These are phyloP conservation scores for Hysterium pulicare DNA, from an alignment of 2,329 filamentous ascomycete genomes.

Conservation along the genomic window DNA sequence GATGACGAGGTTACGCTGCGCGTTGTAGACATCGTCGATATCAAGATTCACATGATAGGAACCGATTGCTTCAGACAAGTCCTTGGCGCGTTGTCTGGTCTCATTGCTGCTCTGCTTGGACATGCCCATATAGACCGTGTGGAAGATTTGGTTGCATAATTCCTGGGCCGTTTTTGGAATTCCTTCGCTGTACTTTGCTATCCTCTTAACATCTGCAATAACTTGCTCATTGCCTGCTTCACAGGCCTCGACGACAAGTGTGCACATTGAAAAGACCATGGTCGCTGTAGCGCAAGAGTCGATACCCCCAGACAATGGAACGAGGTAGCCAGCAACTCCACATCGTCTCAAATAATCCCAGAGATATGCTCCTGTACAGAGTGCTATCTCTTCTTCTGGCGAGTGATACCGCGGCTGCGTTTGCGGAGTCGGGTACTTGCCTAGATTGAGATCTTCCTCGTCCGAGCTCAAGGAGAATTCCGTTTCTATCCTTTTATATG, in stretches of 20 bases:
- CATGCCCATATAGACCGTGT: slow-evolving; percentile 67
- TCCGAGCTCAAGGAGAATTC: slow-evolving; percentile 45
- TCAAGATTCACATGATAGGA: slow-evolving; percentile 70
- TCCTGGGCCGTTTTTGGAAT: slow-evolving; percentile 58
- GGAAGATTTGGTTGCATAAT: slow-evolving; percentile 57
- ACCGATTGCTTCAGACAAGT: slow-evolving; percentile 61
- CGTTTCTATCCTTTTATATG: slow-evolving; percentile 47
- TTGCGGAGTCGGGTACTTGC: slow-evolving; percentile 44
- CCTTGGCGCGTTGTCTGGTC: slow-evolving; percentile 63
- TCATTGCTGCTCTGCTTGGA: slow-evolving; percentile 62
- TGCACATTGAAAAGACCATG: slow-evolving; percentile 53
- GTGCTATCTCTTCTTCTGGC: slow-evolving; percentile 62
- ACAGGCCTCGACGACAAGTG: slow-evolving; percentile 54
- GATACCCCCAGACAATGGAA: slow-evolving; percentile 59
- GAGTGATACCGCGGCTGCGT: slow-evolving; percentile 54
- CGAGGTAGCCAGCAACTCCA: slow-evolving; percentile 52
- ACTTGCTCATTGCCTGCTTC: slow-evolving; percentile 53
- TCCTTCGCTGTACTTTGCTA: slow-evolving; percentile 49
- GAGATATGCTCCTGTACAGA: slow-evolving; percentile 63
- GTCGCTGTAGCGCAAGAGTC: slow-evolving; percentile 57
- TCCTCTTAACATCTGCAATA: slow-evolving; percentile 50
- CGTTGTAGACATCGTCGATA: slow-evolving; percentile 65
- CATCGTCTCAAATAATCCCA: slow-evolving; percentile 61
- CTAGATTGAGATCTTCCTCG: slow-evolving; percentile 43
- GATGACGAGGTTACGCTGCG: slow-evolving; percentile 59